phyloP scores from a whole-genome alignment of 768 basidiomycete species.

The Hortiboletus campestris region DNA sequence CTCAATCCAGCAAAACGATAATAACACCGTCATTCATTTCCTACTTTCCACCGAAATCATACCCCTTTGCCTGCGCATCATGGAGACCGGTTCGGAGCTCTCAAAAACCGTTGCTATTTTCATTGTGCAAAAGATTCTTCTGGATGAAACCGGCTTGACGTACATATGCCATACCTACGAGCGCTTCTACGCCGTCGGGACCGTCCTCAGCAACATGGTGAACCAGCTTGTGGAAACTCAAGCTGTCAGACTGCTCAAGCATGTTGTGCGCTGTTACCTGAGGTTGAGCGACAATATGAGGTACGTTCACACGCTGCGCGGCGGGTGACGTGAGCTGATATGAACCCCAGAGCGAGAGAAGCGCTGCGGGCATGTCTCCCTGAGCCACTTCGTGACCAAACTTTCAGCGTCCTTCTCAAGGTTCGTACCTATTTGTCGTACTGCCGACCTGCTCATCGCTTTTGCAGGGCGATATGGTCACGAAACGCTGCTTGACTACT shows the following conservation, averaged over 20 bases:
- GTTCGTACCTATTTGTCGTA: conserved; percentile 36
- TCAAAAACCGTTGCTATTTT: conserved; percentile 99
- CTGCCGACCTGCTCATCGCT: conserved; percentile 11
- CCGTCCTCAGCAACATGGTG: conserved; percentile 98
- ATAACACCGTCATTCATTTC: conserved; percentile 98
- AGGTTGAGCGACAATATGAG: conserved; percentile 93
- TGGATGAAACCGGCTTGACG: conserved; percentile 95
- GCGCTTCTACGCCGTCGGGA: conserved; percentile 97
- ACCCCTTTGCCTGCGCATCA: conserved; percentile 96
- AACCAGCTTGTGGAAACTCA: conserved; percentile 97
- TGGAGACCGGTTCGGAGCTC: conserved; percentile 99
- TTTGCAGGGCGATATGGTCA: conserved; percentile 91
- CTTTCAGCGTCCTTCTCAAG: conserved; percentile 89
- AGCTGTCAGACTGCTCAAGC: conserved; percentile 93
- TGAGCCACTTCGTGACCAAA: conserved; percentile 91
- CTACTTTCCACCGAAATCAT: conserved; percentile 99
- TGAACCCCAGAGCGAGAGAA: conserved; percentile 75
- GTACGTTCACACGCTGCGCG: conserved; percentile 43
- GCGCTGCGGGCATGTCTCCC: conserved; percentile 94
- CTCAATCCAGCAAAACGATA: conserved; percentile 90
- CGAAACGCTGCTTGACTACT: conserved; percentile 89
- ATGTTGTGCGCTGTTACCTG: conserved; percentile 96
- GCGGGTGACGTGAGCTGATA: conserved; percentile 9
- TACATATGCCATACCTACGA: conserved; percentile 99
- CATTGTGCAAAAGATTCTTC: conserved; percentile 96